Conservation (phyloP, 345 rosid genomes). For the Gossypium stocksii region DNA sequence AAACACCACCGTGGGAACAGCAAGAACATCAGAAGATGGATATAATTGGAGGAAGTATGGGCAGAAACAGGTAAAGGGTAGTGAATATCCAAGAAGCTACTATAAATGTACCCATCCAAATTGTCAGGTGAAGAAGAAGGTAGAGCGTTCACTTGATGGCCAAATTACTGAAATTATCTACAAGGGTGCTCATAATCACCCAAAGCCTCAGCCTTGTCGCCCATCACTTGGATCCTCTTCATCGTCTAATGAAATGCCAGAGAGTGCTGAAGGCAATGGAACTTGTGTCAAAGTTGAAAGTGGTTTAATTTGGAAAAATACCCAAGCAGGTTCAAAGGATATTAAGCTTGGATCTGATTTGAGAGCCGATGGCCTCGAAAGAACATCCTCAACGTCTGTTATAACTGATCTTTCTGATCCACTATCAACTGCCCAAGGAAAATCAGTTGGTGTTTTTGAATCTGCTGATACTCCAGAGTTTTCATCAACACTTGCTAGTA, state of each 20-base stretch:
- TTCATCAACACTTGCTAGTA: slow-evolving; percentile 44
- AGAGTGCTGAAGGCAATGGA: slow-evolving; percentile 30
- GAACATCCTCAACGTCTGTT: slow-evolving; percentile 42
- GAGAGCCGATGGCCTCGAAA: slow-evolving; percentile 36
- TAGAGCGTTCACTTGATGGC: slow-evolving; percentile 57
- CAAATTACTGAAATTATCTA: slow-evolving; percentile 66
- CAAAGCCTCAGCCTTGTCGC: slow-evolving; percentile 45
- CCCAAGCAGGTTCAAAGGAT: slow-evolving; percentile 28
- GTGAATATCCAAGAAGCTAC: slow-evolving; percentile 64
- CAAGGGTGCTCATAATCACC: slow-evolving; percentile 54
- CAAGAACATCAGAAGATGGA: slow-evolving; percentile 51
- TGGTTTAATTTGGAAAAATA: slow-evolving; percentile 33
- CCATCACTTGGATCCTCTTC: slow-evolving; percentile 31
- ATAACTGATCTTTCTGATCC: slow-evolving; percentile 50
- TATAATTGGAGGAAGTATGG: slow-evolving; percentile 69
- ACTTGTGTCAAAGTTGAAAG: slow-evolving; percentile 27
- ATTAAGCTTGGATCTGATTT: slow-evolving; percentile 27
- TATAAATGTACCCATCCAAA: slow-evolving; percentile 55
- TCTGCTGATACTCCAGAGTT: slow-evolving; percentile 47
- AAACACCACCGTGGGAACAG: slow-evolving; percentile 25
- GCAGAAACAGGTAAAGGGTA: slow-evolving; percentile 61
- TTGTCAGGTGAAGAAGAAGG: slow-evolving; percentile 56
- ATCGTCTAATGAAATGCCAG: slow-evolving; percentile 32
- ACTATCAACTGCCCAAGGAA: slow-evolving; percentile 30
- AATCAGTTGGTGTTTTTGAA: slow-evolving; percentile 33